Percentiles rank a stretch among this genome's conserved stretches.
These are phyloP conservation scores for Podaxis rugospora DNA, from an alignment of 768 basidiomycete genomes.

Conservation along the genomic window DNA sequence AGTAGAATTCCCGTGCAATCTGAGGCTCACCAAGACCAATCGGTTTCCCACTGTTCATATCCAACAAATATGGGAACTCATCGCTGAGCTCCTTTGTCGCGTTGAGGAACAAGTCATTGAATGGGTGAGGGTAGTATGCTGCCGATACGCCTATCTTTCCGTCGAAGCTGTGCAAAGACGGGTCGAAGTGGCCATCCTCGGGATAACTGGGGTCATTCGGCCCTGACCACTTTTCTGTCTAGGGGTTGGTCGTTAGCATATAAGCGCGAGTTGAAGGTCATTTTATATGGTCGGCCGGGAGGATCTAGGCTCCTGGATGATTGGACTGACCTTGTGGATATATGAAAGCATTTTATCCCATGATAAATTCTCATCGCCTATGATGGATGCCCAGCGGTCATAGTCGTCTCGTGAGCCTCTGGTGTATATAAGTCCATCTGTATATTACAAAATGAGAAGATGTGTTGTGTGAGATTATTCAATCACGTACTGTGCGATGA, in stretches of 20 bases:
- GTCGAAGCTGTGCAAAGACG: background rate
- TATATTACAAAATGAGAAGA: background rate
- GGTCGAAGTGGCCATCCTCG: background rate
- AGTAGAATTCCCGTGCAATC: too few species aligned
- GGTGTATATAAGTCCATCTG: background rate
- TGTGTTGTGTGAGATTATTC: background rate
- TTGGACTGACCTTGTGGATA: background rate
- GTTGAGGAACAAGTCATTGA: background rate
- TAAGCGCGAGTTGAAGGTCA: too few species aligned
- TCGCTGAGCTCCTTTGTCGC: background rate
- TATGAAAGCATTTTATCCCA: background rate
- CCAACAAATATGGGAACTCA: slow-evolving; percentile 6
- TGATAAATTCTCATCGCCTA: background rate
- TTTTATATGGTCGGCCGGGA: too few species aligned
- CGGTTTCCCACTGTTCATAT: slow-evolving; percentile 3
- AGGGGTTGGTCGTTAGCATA: background rate
- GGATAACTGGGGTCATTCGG: background rate
- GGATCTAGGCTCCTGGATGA: too few species aligned
- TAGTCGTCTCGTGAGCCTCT: background rate
- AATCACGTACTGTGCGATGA: background rate
- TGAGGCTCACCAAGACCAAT: slow-evolving; percentile 4
- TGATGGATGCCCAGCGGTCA: background rate
- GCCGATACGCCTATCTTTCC: background rate
- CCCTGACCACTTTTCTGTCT: background rate
- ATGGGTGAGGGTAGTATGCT: background rate